These are phyloP conservation scores for Camellia japonica DNA, from an alignment of 148 eudicot species.

Conservation along the genomic window DNA sequence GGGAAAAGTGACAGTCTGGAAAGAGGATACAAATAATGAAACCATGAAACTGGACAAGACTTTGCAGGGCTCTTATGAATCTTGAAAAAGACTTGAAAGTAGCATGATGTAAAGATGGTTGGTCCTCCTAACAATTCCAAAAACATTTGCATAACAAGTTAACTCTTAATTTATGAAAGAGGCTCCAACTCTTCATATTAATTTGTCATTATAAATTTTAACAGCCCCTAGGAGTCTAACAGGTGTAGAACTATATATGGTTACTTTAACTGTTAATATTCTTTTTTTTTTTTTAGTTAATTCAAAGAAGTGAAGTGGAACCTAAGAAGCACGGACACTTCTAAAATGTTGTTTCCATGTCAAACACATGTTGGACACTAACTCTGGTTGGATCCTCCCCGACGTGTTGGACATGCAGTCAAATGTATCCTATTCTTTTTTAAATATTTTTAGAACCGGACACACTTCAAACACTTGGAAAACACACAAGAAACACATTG, in stretches of 20 bases:
- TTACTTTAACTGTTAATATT: background rate
- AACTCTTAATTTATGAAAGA: background rate
- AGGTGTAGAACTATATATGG: background rate
- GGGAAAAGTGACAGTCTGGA: background rate
- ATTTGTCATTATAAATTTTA: background rate
- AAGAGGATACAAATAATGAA: background rate
- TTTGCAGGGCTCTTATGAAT: no score
- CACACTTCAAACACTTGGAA: no score
- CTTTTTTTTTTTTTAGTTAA: no score
- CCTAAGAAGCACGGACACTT: background rate
- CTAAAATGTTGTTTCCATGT: no score
- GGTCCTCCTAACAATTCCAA: background rate
- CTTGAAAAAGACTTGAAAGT: background rate
- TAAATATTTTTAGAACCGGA: no score
- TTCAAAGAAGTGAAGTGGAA: background rate
- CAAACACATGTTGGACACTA: no score
- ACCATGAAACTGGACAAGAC: background rate
- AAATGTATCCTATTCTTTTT: no score
- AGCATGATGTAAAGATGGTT: background rate
- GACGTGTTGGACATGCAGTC: no score
- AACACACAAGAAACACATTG: no score
- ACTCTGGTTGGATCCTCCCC: no score
- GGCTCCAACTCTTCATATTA: background rate
- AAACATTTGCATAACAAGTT: background rate
- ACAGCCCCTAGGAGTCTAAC: background rate